Evolutionary conservation across 331 rosid genomes (phyloP).

Genomic region (Rosa hybrid): DNA sequence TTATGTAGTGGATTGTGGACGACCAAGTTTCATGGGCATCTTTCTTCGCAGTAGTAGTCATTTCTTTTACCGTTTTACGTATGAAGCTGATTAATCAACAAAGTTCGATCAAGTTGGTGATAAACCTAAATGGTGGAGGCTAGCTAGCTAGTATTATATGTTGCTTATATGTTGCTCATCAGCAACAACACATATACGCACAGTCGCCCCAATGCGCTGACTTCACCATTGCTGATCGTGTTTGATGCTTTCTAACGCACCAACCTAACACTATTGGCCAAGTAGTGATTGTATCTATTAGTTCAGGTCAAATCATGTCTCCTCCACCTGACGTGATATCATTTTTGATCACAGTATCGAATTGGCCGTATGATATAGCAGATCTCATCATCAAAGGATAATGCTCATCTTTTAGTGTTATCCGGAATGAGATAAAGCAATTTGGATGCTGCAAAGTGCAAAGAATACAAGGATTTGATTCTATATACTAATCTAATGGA

Average conservation of each 20-base stretch:
- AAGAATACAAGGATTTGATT: not conserved
- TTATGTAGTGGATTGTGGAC: not conserved
- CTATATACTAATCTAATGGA: not conserved
- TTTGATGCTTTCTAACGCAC: not conserved
- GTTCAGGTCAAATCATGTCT: slow-evolving; percentile 4
- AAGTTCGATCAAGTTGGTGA: not conserved
- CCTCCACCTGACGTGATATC: not conserved
- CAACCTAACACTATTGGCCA: not conserved
- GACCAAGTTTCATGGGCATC: not conserved
- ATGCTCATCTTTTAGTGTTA: not conserved
- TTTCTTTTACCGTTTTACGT: not conserved
- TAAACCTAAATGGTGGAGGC: not conserved
- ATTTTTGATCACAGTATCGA: not conserved
- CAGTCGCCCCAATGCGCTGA: not conserved
- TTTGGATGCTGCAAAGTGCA: not conserved
- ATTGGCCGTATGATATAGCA: not conserved
- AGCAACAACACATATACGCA: not conserved
- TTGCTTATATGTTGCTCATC: not conserved
- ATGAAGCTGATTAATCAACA: not conserved
- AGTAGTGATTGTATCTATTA: not conserved
- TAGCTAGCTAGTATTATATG: not conserved
- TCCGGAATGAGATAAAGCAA: not conserved
- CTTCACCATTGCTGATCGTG: not conserved
- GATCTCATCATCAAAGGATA: not conserved
- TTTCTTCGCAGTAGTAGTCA: not conserved